Base-by-base conservation (phyloP, 2,329 filamentous ascomycete genomes). In the Elsinoe arachidis region DNA sequence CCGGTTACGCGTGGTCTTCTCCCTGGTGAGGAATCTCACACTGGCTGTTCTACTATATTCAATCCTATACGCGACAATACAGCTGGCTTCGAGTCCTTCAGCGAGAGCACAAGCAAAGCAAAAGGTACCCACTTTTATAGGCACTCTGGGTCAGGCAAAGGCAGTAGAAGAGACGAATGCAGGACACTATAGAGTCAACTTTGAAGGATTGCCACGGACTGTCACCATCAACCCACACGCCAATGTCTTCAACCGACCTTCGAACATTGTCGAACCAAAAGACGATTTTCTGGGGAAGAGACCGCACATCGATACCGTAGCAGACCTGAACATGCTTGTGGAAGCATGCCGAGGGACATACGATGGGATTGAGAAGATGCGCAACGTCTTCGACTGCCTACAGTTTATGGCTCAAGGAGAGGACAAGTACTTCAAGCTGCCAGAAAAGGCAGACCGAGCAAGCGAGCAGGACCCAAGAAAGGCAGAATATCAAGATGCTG, bases 201-300 rank as follows among this genome's bases (percentile, higher is more conserved):
- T 75, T 59, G 67, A 71, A 39, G 70, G 72, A 59, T 67, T 72
- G 59, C 62, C 69, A 60, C 71, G 69, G 62, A 68, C 69, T 23
- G 68, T 74, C 60, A 76, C 74, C 56, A 77, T 78, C 65, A 78
- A 78, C 60, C 72, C 74, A 10, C 69, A 78, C 65, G 77, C 75
- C 61, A 79, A 80, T 68, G 77, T 78, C 68, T 79, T 78, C 67
- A 78, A 80, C 62, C 70, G 78, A 47, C 78, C 78, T 7, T 69
- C 75, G 59, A 78, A 74, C 60, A 72, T 77, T 23, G 77, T 80
- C 54, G 68, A 72, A 39, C 68, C 73, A 52, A 77, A 75, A 62
- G 79, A 81, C 65, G 76, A 78, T 63, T 81, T 74, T 62, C 64
- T 79, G 58, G 78, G 78, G 2, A 68, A 71, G 34, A 71, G 79